Evolutionary conservation across 176 grass and related monocot genomes (phyloP), one percentile per base, ranked within the genome.

Genomic region (Eremochloa ophiuroides): DNA sequence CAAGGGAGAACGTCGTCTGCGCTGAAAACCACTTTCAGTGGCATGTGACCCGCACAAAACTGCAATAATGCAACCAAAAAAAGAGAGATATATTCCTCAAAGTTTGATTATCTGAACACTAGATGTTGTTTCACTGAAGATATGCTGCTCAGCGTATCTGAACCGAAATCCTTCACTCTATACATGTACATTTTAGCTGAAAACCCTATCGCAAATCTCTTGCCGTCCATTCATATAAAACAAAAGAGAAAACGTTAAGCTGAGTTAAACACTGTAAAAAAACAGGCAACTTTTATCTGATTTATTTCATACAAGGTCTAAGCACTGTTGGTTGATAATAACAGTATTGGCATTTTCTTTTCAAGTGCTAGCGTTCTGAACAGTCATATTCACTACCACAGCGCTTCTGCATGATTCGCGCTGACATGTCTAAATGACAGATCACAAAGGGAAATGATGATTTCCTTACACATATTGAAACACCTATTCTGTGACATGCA

Each of bases 11-110:
- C 38, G 34, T 69, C 64, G 55, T 28, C 43, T 65, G 34, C 72
- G 8, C 53, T 29, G 50, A 55, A 20, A 71, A 14, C 25, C 62
- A 27, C 66, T 46, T 66, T 84, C 11, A 44, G 41, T 85, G 82
- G 62, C 68, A n/a, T n/a, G 60, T 41, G 38, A 67, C 30, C 75
- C 17, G 0, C 69, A 68, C 22, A 25, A 60, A 75, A 41, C 51
- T 61, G 38, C 71, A 89, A 81, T 89, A 89, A 81, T 89, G 65
- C 75, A 69, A 3, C 1, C 5, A 0, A 27, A 62, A 82, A 62
- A 4, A 72, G 4, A 18, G 39, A 42, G 42, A 55, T 3, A 23
- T 35, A 12, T 72, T 51, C 67, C 13, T 53, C 20, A n/a, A 30
- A n/a, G 10, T 20, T 6, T 20, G 69, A 72, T 30, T 30, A 31